These are phyloP conservation scores for Beauveria varroae DNA, from an alignment of 2,329 filamentous ascomycete genomes.

Conservation along the genomic window DNA sequence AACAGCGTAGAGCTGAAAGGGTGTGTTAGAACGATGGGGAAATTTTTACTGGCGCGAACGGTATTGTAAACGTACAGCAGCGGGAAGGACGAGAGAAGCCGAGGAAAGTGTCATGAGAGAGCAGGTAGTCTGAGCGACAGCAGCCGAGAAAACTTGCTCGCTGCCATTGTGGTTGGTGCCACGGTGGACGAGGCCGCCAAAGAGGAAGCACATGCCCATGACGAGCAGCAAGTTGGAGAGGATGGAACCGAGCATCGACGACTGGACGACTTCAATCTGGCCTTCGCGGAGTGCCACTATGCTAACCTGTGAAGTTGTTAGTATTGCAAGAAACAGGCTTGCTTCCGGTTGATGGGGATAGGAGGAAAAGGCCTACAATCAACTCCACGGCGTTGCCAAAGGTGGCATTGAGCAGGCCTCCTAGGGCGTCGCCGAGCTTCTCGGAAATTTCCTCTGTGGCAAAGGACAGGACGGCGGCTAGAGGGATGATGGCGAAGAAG, in stretches of 20 bases:
- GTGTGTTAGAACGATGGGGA: background rate
- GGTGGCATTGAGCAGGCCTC: constrained; percentile 67
- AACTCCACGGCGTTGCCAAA: constrained; percentile 76
- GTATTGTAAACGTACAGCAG: constrained; percentile 42
- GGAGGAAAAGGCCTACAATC: constrained; percentile 46
- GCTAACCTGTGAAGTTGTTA: constrained; percentile 57
- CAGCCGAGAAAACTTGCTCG: constrained; percentile 68
- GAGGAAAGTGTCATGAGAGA: constrained; percentile 70
- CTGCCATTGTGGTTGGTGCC: constrained; percentile 47
- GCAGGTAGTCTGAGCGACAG: constrained; percentile 68
- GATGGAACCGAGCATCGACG: constrained; percentile 94
- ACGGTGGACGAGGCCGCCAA: constrained; percentile 60
- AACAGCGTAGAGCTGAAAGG: constrained; percentile 54
- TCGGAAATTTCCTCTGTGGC: constrained; percentile 70
- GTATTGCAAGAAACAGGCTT: background rate
- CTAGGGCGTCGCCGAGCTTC: constrained; percentile 65
- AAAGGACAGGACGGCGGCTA: constrained; percentile 67
- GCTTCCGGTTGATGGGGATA: background rate
- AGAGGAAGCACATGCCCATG: constrained; percentile 71
- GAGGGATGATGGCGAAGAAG: constrained; percentile 72
- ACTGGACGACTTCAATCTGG: constrained; percentile 94
- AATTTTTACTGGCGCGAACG: no score
- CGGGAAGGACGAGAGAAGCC: constrained; percentile 71
- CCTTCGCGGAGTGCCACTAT: constrained; percentile 80
- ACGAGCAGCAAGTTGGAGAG: constrained; percentile 89